Percentiles rank a stretch among this genome's conserved stretches.
Evolutionary conservation across 148 eudicot species (phyloP).

Genomic region (Drosera capensis): DNA sequence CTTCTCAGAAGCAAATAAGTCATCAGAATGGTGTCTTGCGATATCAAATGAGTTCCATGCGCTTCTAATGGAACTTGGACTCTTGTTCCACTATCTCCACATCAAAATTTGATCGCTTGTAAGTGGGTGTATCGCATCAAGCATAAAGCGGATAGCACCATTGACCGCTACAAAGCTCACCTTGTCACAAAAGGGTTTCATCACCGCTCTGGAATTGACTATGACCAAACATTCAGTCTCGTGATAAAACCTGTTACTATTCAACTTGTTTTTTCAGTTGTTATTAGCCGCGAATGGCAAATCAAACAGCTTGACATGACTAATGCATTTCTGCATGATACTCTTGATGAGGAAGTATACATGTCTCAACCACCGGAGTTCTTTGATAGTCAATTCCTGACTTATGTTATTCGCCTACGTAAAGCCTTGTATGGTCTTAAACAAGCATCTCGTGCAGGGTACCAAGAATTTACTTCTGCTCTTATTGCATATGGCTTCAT

Average conservation of each 20-base stretch:
- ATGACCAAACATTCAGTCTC: neutral
- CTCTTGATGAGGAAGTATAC: neutral
- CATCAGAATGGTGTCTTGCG: no score
- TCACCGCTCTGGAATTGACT: neutral
- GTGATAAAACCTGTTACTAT: constrained; percentile 1
- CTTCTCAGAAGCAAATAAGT: no score
- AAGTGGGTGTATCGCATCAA: no score
- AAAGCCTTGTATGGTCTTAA: constrained; percentile 1
- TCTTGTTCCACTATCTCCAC: no score
- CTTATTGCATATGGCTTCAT: neutral
- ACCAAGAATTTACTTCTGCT: neutral
- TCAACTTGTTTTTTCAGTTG: neutral
- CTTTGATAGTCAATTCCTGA: neutral
- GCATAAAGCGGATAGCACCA: neutral
- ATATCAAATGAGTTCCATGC: no score
- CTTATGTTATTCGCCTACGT: neutral
- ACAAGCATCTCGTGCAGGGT: neutral
- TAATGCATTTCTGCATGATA: neutral
- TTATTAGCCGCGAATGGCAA: neutral
- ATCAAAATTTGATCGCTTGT: no score
- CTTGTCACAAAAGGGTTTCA: neutral
- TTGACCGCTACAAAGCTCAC: neutral
- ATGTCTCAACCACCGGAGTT: neutral
- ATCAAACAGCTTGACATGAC: neutral
- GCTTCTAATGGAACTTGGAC: no score